Evolutionary conservation across 2,329 filamentous ascomycete genomes (phyloP).

Genomic region (Neofusicoccum kwambonambiense): DNA sequence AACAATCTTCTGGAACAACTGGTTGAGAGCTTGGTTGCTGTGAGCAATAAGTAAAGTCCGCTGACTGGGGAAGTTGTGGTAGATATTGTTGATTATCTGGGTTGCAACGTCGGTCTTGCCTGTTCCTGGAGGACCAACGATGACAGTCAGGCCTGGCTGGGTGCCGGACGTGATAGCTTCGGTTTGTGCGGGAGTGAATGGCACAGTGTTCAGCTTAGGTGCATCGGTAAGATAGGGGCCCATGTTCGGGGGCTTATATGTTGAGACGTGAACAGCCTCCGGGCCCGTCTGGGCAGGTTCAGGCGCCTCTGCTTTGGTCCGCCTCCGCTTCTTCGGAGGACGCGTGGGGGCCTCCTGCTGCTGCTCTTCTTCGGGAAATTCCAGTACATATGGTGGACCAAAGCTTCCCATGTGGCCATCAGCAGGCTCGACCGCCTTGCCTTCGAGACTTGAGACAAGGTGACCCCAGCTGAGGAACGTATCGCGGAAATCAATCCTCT

Average conservation of each 20-base stretch:
- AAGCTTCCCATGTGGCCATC: conserved; percentile 72
- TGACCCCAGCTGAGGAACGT: conserved; percentile 97
- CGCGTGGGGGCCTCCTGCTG: conserved; percentile 40
- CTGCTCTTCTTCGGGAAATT: conserved; percentile 49
- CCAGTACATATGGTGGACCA: conserved; percentile 82
- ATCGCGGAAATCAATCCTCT: conserved; percentile 83
- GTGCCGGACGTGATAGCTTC: conserved; percentile 92
- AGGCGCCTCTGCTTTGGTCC: conserved; percentile 35
- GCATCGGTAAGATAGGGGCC: conserved; percentile 86
- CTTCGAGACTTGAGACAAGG: conserved; percentile 83
- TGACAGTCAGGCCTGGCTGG: conserved; percentile 88
- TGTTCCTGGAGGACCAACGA: conserved; percentile 93
- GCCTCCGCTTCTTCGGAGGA: conserved; percentile 59
- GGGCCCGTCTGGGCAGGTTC: conserved; percentile 55
- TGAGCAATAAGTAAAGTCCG: conserved; percentile 91
- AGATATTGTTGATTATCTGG: conserved; percentile 98
- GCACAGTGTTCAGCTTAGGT: conserved; percentile 76
- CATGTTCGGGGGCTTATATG: conserved; percentile 83
- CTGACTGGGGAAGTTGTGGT: conserved; percentile 94
- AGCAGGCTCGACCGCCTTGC: conserved; percentile 77
- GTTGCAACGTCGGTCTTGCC: conserved; percentile 99
- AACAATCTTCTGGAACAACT: conserved; percentile 97
- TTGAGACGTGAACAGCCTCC: conserved; percentile 76
- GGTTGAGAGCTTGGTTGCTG: conserved; percentile 96
- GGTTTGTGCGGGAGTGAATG: conserved; percentile 87